Base-by-base conservation (phyloP, 768 basidiomycete genomes). In the Candolleomyces efflorescens region DNA sequence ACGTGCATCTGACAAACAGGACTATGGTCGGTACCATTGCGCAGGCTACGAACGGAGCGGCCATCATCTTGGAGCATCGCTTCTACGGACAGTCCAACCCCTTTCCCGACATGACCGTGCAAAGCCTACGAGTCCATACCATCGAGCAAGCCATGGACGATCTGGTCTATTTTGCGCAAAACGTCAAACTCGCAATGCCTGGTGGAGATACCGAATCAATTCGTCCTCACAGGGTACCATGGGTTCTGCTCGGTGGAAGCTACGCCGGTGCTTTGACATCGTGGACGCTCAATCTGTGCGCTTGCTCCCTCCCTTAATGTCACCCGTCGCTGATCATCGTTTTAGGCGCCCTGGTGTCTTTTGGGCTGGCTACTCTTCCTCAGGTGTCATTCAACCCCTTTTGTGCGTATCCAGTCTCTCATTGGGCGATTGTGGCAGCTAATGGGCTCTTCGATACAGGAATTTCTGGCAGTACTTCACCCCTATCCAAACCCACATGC, bases 71-170 rank as follows among this genome's bases (percentile, higher is more conserved):
- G 26, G 88, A 90, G 64, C 89, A 90, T 64, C 78, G 89, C 23
- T 91, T 85, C 75, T 90, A 84, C 60, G 89, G 89, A 12, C 69
- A 80, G 17, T 89, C 87, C 55, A 90, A 88, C 65, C 89, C 89
- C 3, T 78, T 75, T 49, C 71, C 78, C 22, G 77, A 89, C 66
- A 77, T 90, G 27, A 79, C 73, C 24, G 79, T 78, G 24, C 67
- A 77, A 61, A 87, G 83, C 64, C 71, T 90, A 39, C 68, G 72
- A 46, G 60, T 81, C 11, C 84, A 85, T 65, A 89, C 86, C 1
- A 78, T 90, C 49, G 83, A 87, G 66, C 89, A 90, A 71, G 85
- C 87, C 10, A 82, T 89, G 59, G 83, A 89, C 50, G 88, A 90
- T 64, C 68, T 89, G 43, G 86, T 76, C 13, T 86, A 85, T 68